Base-by-base conservation (phyloP, 768 basidiomycete genomes). In the Cystofilobasidium bisporidii region DNA sequence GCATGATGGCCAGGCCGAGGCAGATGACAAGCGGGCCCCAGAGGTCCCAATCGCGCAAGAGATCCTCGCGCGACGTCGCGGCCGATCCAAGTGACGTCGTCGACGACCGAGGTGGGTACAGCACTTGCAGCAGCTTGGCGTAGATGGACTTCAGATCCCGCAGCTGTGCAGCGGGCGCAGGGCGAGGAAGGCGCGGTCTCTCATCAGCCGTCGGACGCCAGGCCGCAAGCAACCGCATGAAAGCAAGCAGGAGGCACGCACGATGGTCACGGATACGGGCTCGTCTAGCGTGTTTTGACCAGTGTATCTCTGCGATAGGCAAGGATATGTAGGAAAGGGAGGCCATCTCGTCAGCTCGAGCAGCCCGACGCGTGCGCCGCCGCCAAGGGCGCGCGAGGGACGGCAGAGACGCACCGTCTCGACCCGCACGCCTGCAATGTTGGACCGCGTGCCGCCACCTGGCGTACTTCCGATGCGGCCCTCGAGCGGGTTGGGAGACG, bases 11-110 rank as follows among this genome's bases (percentile, higher is more conserved):
- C 26, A 69, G 38, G 0, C 62, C 68, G 15, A 69, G 56, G 33
- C 63, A 64, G 47, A 69, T 69, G 47, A 69, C 68, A 28, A 69
- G 45, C 47, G 68, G 68, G 20, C 68, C 68, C 68, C 68, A 69
- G 17, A 69, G 68, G 47, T 69, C 68, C 68, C 68, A 69, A 12
- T 69, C 68, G 57, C 45, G 58, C 36, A 69, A 28, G 8, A 69
- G 63, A 14, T 69, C 68, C 30, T 41, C 40, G 28, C 53, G 26
- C 3, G 8, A 12, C 38, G 38, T 60, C n/a, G 33, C 22, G 14
- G 59, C 26, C 4, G 53, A 61, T 0, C 60, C 32, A 15, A 43
- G 40, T 15, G 57, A 47, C 9, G 57, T 59, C 9, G 26, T 28
- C 30, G 62, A 38, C 22, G 48, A 15, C 17, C 68, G 62, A 0